A percentile compares a stretch with the other conserved stretches of the same genome.
phyloP scores from a whole-genome alignment of 305 asterid species.

The Fraxinus floribunda region DNA sequence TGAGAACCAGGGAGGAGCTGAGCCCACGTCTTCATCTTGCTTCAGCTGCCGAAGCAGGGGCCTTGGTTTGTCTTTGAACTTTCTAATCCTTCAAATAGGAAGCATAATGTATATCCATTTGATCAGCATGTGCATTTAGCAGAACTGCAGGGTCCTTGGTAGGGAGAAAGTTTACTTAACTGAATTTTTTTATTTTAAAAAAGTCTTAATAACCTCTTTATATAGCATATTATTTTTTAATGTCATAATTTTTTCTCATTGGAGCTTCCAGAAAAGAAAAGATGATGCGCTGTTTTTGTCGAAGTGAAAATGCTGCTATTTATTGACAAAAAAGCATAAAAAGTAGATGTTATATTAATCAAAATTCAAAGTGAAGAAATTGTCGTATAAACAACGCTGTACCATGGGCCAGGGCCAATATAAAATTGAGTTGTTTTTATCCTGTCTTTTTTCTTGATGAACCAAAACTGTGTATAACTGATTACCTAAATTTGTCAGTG shows the following conservation, averaged over 20 bases:
- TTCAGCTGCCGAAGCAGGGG: constrained; percentile 98
- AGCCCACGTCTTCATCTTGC: constrained; percentile 90
- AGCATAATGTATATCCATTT: not conserved
- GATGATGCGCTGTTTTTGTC: not conserved
- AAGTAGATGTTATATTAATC: constrained; percentile 3
- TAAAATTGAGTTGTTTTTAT: not conserved
- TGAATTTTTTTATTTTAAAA: not conserved
- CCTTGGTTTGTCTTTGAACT: constrained; percentile 61
- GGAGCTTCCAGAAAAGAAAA: not conserved
- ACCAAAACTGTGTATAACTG: not conserved
- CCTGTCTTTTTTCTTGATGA: not conserved
- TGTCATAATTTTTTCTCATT: not conserved
- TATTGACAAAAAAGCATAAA: not conserved
- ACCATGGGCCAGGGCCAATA: not conserved
- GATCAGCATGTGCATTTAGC: not conserved
- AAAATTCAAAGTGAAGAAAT: constrained; percentile 4
- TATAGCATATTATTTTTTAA: not conserved
- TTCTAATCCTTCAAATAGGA: constrained; percentile 14
- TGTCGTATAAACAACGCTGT: not conserved
- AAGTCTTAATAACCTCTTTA: not conserved
- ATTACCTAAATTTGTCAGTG: not conserved
- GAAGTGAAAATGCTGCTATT: not conserved
- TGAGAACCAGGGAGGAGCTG: constrained; percentile 64
- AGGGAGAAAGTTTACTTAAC: not conserved
- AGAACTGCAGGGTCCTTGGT: constrained; percentile 5